These are phyloP conservation scores for Pharnaceum exiguum DNA, from an alignment of 148 eudicot genomes.

Conservation along the genomic window DNA sequence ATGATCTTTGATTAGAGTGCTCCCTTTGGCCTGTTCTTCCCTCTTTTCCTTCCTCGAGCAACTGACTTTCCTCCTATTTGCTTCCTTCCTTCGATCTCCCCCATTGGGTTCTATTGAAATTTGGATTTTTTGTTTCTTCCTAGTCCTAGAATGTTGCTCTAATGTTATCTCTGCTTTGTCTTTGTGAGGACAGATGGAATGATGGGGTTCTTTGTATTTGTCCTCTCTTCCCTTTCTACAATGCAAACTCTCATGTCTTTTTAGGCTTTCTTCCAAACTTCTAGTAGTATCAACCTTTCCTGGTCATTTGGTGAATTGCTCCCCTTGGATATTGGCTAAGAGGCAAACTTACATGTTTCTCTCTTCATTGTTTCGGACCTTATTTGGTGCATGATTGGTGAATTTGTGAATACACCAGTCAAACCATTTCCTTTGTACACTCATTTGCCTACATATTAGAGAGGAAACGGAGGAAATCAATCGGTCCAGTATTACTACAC, in stretches of 20 bases:
- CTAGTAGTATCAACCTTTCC: slow-evolving; percentile 20
- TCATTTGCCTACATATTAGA: too few species aligned
- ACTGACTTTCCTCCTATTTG: slow-evolving; percentile 44
- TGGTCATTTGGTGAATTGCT: slow-evolving; percentile 25
- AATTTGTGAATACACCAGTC: too few species aligned
- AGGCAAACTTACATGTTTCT: slow-evolving; percentile 27
- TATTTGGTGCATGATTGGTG: too few species aligned
- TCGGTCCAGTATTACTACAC: too few species aligned
- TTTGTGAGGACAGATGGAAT: slow-evolving; percentile 39
- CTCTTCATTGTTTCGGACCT: slow-evolving; percentile 17
- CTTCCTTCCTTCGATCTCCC: slow-evolving; percentile 27
- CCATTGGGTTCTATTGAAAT: slow-evolving; percentile 65
- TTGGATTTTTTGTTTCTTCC: slow-evolving; percentile 25
- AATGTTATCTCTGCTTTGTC: slow-evolving; percentile 15
- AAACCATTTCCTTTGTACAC: too few species aligned
- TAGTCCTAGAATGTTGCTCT: slow-evolving; percentile 19
- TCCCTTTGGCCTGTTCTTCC: slow-evolving; percentile 47
- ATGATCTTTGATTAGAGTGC: slow-evolving; percentile 47
- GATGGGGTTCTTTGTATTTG: slow-evolving; percentile 71
- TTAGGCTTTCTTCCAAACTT: slow-evolving; percentile 32
- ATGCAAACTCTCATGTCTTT: slow-evolving; percentile 47
- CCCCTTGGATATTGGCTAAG: slow-evolving; percentile 11
- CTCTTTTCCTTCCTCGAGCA: slow-evolving; percentile 79
- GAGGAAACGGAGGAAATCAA: too few species aligned
- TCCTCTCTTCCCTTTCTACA: slow-evolving; percentile 22